Base-by-base conservation (phyloP, 1,284 basidiomycete species). In the Austroboletus niveus region DNA sequence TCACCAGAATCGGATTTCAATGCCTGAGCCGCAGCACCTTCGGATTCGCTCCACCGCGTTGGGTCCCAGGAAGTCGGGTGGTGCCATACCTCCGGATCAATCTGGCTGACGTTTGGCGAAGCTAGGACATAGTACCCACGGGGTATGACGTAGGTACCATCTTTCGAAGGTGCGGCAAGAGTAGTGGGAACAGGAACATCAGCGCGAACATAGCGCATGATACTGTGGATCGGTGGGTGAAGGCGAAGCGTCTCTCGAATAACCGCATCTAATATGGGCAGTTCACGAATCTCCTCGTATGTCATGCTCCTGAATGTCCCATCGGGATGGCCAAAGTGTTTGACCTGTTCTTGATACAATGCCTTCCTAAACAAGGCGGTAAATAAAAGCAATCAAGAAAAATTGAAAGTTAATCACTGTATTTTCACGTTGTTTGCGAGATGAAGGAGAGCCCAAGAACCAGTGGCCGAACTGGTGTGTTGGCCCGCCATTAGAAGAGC, bases 401-500 rank as follows among this genome's bases (percentile, higher is more conserved):
- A 14, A 15, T n/a, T 9, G 27, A 35, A 8, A 24, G 11, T 12
- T 2, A 81, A 85, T 65, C 64, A 92, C 88, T 84, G 84, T 55
- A 96, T 64, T 27, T 93, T 85, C 1, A 83, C 83, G 51, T 86
- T 79, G 58, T 82, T 75, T n/a, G 94, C 96, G 20, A 99, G 72
- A 62, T 97, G 92, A 45, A 98, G 81, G 38, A 99, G 76, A n/a
- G 88, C 72, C 97, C 97, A 99, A 5, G 92, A 87, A 24, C 85
- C 85, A 10, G 93, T 92, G 0, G 96, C 90, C 17, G 94, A 95
- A 60, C 89, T 92, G 0, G 97, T 99, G 75, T 99, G 97, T 73
- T 99, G 97, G 27, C 97, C 97, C 38, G 96, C 96, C 94, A 96
- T 95, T 57, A 96, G 83, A 43, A 95, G 79, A 20, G 93, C 92